Evolutionary conservation across 2,329 filamentous ascomycete species (phyloP), one percentile per base, ranked within the genome.

Genomic region (Fusarium sp.): DNA sequence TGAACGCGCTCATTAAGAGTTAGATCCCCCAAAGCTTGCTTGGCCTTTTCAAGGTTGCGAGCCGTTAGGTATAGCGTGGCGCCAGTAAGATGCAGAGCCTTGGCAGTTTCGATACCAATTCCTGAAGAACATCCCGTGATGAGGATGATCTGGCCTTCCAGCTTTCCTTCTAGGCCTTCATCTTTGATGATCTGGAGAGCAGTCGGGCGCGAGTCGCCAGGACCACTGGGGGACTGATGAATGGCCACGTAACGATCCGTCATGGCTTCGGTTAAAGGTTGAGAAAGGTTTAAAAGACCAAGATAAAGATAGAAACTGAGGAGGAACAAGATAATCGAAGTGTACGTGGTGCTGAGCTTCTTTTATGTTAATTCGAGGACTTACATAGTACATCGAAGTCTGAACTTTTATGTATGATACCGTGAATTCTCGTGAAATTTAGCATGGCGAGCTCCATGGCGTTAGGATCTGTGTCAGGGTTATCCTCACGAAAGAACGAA

Each of bases 241-340:
- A 62, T 22, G 8, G 56, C 36, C 5, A 45, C 56, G 56, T 62
- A 62, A 4, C 56, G 58, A 9, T 54, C 58, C 17, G 58, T 5
- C 58, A 62, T 62, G 11, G 5, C n/a, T 31, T 13, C 10, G 28
- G 5, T 11, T 10, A 31, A 31, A 31, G 28, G 28, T 31, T 4
- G 28, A 31, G 28, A 31, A 31, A 13, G 9, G 28, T 28, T 28
- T 9, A 28, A 28, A 28, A 28, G 8, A 10, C 26, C 3, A 28
- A 28, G 7, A 10, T 28, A 9, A 9, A 9, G 9, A 31, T 13
- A 24, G 5, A 10, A 13, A 31, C 10, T 4, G 11, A 31, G 26
- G 10, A 10, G 13, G 28, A 31, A 31, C 1, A 31, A 31, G 3
- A 31, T 13, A 10, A 5, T 13, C 28, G 28, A 31, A 31, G 9